phyloP scores from a whole-genome alignment of 2,329 filamentous ascomycete genomes.

The Aureobasidium sp. region DNA sequence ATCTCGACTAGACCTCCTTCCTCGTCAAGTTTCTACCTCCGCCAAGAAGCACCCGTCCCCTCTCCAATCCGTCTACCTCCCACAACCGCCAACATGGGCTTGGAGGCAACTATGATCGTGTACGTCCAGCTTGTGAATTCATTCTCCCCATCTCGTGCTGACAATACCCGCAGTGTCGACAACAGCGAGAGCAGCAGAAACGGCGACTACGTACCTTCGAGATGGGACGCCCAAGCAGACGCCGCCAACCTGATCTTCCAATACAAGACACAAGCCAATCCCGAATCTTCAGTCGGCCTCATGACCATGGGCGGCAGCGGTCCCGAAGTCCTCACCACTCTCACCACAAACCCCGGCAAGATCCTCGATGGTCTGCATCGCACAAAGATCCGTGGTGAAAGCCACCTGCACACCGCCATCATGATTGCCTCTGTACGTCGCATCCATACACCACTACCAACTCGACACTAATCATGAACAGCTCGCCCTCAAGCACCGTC shows the following conservation, averaged over 20 bases:
- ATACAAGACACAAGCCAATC: slow-evolving; percentile 88
- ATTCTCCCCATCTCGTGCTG: slow-evolving; percentile 14
- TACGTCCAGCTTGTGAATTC: slow-evolving; percentile 24
- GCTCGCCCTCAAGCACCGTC: slow-evolving; percentile 94
- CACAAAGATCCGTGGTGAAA: slow-evolving; percentile 85
- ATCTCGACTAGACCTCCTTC: not conserved
- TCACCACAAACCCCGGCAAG: slow-evolving; percentile 93
- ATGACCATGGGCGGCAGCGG: slow-evolving; percentile 99
- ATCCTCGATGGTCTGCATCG: slow-evolving; percentile 86
- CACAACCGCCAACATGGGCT: slow-evolving; percentile 66
- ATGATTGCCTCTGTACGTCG: slow-evolving; percentile 81
- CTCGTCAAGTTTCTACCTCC: not conserved
- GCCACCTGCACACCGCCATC: slow-evolving; percentile 86
- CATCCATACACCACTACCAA: not conserved
- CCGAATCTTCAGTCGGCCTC: slow-evolving; percentile 91
- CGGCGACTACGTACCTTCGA: slow-evolving; percentile 82
- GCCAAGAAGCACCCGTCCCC: not conserved
- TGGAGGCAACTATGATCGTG: slow-evolving; percentile 99
- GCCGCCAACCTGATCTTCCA: slow-evolving; percentile 88
- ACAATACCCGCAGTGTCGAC: slow-evolving; percentile 58
- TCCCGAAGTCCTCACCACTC: slow-evolving; percentile 92
- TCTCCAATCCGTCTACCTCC: not conserved
- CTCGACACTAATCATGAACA: slow-evolving; percentile 30
- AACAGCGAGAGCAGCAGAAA: slow-evolving; percentile 99
- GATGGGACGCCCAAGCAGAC: slow-evolving; percentile 94